Evolutionary conservation across 805 yeast species (phyloP), one percentile per base, ranked within the genome.

Genomic region (Candida xiaguanensis): DNA sequence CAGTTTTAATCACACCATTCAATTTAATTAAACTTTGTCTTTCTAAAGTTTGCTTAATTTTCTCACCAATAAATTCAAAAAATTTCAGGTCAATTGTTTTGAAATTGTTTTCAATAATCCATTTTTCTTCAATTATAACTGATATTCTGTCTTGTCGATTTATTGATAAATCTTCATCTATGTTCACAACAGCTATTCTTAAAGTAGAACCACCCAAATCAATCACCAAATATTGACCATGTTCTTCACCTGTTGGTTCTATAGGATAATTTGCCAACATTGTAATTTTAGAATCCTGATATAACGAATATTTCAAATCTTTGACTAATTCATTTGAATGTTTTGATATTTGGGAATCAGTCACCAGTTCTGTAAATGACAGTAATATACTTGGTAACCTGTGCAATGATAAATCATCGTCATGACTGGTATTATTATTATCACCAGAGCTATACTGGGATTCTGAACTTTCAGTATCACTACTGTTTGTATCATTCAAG

Each of bases 181-280:
- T 62, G 15, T 52, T 40, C 8, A 68, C 56, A 23, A 67, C 63
- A 2, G 72, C 63, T 3, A 71, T 56, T 24, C 80, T 59, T 15
- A 77, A 53, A 1, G 81, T 77, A 1, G 77, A 70, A 2, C 83
- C 83, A 4, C 83, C 83, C 35, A 77, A 55, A 45, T 77, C 83
- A n/a, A 77, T 58, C 15, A 62, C 74, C 51, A 69, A 62, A 56
- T 43, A 74, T 28, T 65, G 56, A 19, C 72, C 73, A 31, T 39
- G 36, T 43, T 63, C 61, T 30, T 50, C 32, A 5, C 74, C 74
- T 2, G 67, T 56, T 23, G 72, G 71, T 26, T 43, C 43, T 28
- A 67, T 64, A 41, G 61, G 58, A 46, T 51, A 59, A 47, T 63
- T 65, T 23, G 74, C 70, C 24, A 67, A 56, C 74, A 68, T 68